phyloP scores from a whole-genome alignment of 1,284 basidiomycete species.

The Malassezia yamatoensis region DNA sequence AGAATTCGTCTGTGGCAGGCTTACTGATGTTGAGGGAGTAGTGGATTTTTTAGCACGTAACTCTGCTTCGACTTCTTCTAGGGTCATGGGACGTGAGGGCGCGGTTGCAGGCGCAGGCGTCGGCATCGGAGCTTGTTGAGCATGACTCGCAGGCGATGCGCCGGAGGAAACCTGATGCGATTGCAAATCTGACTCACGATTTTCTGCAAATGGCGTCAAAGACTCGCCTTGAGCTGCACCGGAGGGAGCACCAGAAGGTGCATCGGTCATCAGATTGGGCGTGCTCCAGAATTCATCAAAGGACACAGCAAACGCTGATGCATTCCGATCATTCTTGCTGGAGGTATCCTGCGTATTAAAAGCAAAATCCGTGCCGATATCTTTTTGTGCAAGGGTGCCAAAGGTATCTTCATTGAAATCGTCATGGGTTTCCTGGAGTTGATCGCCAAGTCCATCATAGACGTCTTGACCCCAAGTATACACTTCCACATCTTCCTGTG shows the following conservation, averaged over 20 bases:
- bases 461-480: slow-evolving; percentile 81
- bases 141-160: neutral
- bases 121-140: slow-evolving; percentile 14
- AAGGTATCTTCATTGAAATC: slow-evolving; percentile 71
- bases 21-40: neutral
- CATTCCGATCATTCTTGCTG: slow-evolving; percentile 20
- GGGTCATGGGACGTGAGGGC: slow-evolving; percentile 56
- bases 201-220: slow-evolving; percentile 42
- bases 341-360: slow-evolving; percentile 52
- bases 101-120: neutral
- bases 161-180: neutral
- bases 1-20: too few relatives aligned
- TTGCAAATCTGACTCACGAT: slow-evolving; percentile 49
- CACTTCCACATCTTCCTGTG: slow-evolving; percentile 63
- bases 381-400: slow-evolving; percentile 52
- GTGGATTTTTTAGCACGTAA: slow-evolving; percentile 44
- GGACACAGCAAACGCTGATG: slow-evolving; percentile 38
- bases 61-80: slow-evolving; percentile 89
- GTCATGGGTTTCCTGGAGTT: slow-evolving; percentile 59
- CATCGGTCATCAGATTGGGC: slow-evolving; percentile 25
- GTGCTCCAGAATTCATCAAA: slow-evolving; percentile 45
- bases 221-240: slow-evolving; percentile 16
- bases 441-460: slow-evolving; percentile 79
- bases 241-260: slow-evolving; percentile 8
- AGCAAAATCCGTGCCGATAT: slow-evolving; percentile 71